Base-by-base conservation (phyloP, 2,329 filamentous ascomycete genomes). In the Incumbomyces delicatus region DNA sequence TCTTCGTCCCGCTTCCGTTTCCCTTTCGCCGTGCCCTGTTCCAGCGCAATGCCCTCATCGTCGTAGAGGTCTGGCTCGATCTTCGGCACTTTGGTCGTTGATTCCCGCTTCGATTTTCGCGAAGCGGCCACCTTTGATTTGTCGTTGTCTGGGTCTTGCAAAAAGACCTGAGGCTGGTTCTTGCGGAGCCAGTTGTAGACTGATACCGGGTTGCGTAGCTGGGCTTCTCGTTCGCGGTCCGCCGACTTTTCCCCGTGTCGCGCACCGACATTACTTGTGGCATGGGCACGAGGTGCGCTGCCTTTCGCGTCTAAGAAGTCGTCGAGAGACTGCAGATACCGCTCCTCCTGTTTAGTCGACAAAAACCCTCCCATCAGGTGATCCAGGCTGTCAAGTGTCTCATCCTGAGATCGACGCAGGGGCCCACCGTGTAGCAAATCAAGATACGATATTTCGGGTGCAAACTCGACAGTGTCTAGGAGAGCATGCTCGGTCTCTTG, bases 151-250 rank as follows among this genome's bases (percentile, higher is more conserved):
- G 80, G 78, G 58, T 88, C 85, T 62, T 94, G 84, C 16, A 94
- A 69, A 68, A 94, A 89, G 41, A 88, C 81, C 63, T 90, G 82
- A 2, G 88, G 85, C 49, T 87, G 82, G 64, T 95, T 76, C 61
- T 87, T 81, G 52, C 87, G 78, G 11, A 98, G 77, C 92, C 92
- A 98, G 64, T 94, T 95, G 69, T 94, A 94, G 2, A 95, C 89
- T 49, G 86, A 94, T 35, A 87, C 85, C 0, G 89, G 88, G 62
- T 96, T 96, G 43, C 77, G 77, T 18, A 87, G 65, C 22, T 75
- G 72, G 41, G 75, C 62, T 47, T 77, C 74, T 61, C 66, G 74
- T 65, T 70, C 75, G 49, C 67, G 66, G 46, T 80, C 73, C 36
- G 73, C 63, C 44, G 78, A 70, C 48, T 72, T 66, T 44, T 68